Evolutionary conservation across 2,329 filamentous ascomycete species (phyloP), one percentile per base, ranked within the genome.

Genomic region (Alternaria panax): DNA sequence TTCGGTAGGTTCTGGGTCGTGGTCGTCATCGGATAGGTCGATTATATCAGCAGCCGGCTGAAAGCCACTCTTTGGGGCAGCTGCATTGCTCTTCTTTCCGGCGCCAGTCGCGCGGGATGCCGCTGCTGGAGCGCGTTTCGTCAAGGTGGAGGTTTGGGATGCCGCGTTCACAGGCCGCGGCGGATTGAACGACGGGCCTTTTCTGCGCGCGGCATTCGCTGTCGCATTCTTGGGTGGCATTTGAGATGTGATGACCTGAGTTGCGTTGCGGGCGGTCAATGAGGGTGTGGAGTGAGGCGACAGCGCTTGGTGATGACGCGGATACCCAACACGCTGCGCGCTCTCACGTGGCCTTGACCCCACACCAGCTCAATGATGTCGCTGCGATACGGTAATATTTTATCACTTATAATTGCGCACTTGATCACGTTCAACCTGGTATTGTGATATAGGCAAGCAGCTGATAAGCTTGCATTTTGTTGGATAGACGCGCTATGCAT

Each of bases 161-260:
- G 69, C 28, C 27, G 67, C 58, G 52, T 76, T 73, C 38, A 76
- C 68, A 5, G 74, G 75, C 18, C 75, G 72, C 7, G 76, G 77
- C 9, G 77, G 76, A 24, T 79, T 77, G 65, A 79, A 79, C 1
- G 75, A 68, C 4, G 75, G 72, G 0, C 72, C 74, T 60, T 74
- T 76, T n/a, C 75, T 69, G 28, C 66, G 62, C 5, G 62, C 30
- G 20, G 60, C 55, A 50, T 68, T 71, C 8, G 66, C 36, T 45
- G 51, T 55, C 27, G 68, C 57, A 51, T 65, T 69, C 36, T 74
- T 74, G 1, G 68, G 71, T 8, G 72, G 70, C 72, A 75, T 75
- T 45, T 30, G 54, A 42, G 27, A 4, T 38, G 24, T 7, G 2
- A 32, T 25, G 36, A 24, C n/a, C n/a, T 16, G 27, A 20, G 46